These are phyloP conservation scores for Ulvella scutata DNA, from an alignment of 139 green algal genomes.

Conservation along the genomic window DNA sequence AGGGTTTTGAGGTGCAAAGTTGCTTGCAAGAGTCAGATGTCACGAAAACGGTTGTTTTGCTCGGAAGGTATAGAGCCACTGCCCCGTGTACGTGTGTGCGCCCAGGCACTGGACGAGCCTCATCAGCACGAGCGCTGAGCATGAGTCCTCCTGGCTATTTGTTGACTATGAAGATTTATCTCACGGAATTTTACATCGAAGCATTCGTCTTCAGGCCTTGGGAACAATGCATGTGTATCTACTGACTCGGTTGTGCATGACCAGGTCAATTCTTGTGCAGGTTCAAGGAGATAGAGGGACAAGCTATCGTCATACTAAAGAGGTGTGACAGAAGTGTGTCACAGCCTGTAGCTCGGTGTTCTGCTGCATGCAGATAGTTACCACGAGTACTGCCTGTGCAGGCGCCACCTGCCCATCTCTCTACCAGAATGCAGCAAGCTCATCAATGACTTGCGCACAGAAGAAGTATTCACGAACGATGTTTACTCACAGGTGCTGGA, in stretches of 20 bases:
- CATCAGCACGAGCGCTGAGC: too few relatives aligned
- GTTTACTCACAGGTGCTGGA: slow-evolving; percentile 23
- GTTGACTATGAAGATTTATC: neutral
- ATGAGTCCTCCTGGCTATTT: too few relatives aligned
- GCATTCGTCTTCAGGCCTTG: neutral
- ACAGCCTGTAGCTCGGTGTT: too few relatives aligned
- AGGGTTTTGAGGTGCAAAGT: neutral
- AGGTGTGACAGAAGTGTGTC: too few relatives aligned
- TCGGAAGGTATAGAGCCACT: neutral
- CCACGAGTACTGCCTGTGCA: too few relatives aligned
- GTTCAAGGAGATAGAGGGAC: neutral
- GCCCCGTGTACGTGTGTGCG: neutral
- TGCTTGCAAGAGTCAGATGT: neutral
- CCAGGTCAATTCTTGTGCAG: neutral
- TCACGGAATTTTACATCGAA: neutral
- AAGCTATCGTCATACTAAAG: neutral
- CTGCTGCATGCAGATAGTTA: too few relatives aligned
- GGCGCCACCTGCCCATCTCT: neutral
- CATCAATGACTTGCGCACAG: neutral
- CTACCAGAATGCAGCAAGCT: neutral
- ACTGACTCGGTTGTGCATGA: too few relatives aligned
- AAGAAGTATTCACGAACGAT: slow-evolving; percentile 20
- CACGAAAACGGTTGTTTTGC: neutral
- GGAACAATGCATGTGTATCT: too few relatives aligned
- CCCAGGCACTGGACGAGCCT: too few relatives aligned